Base-by-base conservation (phyloP, 2,329 filamentous ascomycete genomes). In the Macrophomina phaseolina region DNA sequence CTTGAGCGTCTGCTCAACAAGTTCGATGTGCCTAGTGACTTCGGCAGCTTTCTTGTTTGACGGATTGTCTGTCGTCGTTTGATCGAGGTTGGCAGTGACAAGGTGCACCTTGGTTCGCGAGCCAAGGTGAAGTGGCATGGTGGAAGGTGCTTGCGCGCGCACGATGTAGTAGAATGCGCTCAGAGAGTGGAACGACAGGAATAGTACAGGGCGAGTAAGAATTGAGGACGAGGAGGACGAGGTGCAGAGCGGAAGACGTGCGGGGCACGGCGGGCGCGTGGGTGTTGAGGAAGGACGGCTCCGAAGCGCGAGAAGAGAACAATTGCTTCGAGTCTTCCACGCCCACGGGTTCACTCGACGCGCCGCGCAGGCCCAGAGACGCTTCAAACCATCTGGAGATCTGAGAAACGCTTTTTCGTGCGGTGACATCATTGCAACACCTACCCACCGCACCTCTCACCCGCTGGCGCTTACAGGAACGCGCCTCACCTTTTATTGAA, bases 111-210 rank as follows among this genome's bases (percentile, higher is more conserved):
- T 68, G 18, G 77, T 65, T 62, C 73, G 72, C 16, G 71, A 69
- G 53, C 74, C 70, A 68, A 73, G 64, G 56, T 78, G 77, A n/a
- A 69, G 70, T 38, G 76, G 77, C 77, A 78, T 78, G 23, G 36
- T 53, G 68, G 7, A n/a, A 5, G 28, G 23, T 5, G 36, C 36
- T n/a, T 23, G 18, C n/a, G n/a, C 7, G 28, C 6, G 6, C 9
- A 7, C 11, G 18, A 9, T 16, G 32, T 36, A 45, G 14, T 2
- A 23, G 32, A 8, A n/a, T 18, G 12, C 3, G 28, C 45, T 38
- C 45, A 28, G 42, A 12, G 12, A 40, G 30, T 16, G 36, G n/a
- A 49, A 32, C 3, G 16, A 16, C 16, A 23, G 45, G 5, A 4
- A 12, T 16, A 38, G 46, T 14, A 60, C 30, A 9, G 14, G 42